These are phyloP conservation scores for Bipolaris zeicola DNA, from an alignment of 2,329 filamentous ascomycete genomes.

Conservation along the genomic window DNA sequence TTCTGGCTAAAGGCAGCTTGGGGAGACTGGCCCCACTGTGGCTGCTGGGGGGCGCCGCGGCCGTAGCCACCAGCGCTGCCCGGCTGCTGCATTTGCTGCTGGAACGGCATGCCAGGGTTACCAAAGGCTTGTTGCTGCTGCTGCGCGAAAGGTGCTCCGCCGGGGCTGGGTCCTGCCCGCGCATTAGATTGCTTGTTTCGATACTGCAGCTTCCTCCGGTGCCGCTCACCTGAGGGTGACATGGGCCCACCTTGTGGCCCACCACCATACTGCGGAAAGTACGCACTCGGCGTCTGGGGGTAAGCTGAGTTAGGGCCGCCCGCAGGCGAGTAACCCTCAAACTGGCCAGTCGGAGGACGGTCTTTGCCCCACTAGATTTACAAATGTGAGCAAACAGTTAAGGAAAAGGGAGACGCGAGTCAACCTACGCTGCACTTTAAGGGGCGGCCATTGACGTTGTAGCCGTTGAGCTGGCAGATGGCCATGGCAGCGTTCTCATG, in stretches of 20 bases:
- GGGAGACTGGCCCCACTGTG: constrained; percentile 59
- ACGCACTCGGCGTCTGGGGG: constrained; percentile 77
- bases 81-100: constrained; percentile 54
- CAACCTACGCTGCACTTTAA: constrained; percentile 95
- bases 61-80: constrained; percentile 82
- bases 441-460: constrained; percentile 95
- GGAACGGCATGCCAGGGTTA: constrained; percentile 59
- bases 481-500: constrained; percentile 98
- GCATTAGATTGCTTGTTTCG: constrained; percentile 47
- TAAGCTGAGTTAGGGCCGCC: constrained; percentile 73
- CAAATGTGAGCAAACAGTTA: constrained; percentile 33
- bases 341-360: constrained; percentile 82
- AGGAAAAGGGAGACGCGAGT: constrained; percentile 19
- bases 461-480: constrained; percentile 96
- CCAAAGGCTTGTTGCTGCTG: constrained; percentile 63
- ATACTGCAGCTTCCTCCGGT: constrained; percentile 44
- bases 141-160: constrained; percentile 66
- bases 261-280: constrained; percentile 94
- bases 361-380: constrained; percentile 92
- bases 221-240: constrained; percentile 62
- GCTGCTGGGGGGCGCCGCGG: constrained; percentile 67
- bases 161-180: constrained; percentile 59
- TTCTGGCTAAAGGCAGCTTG: constrained; percentile 57
- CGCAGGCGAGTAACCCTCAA: constrained; percentile 84
- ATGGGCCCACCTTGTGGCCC: constrained; percentile 58